Base-by-base conservation (phyloP, 192 early-diverging fungal species). In the Linnemannia zychae region DNA sequence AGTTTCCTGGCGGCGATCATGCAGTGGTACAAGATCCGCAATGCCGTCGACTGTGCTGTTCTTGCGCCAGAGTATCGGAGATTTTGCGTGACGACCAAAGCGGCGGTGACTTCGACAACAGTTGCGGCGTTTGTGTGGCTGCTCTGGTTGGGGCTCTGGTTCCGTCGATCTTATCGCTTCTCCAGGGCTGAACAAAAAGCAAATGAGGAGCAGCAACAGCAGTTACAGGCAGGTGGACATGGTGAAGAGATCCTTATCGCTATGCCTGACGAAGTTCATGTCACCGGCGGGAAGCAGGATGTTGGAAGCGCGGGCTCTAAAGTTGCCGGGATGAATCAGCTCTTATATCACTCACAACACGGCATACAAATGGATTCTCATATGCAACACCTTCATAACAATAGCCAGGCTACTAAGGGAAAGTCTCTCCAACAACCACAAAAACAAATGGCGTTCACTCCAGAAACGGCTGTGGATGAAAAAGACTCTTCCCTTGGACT, bases 11-110 rank as follows among this genome's bases (percentile, higher is more conserved):
- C 75, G 0, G 65, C 75, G 1, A 24, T 40, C 1, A 16, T 73
- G 65, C 71, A 83, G 24, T 40, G 69, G 24, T 60, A 53, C 22
- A 83, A 83, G 46, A 67, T 83, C 33, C 37, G 71, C 34, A 73
- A 67, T 60, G 33, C 37, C 13, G 0, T n/a, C 22, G n/a, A 63
- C 13, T 83, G 81, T 49, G 20, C 16, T 33, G 46, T 22, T 0
- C 22, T 77, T 2, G 46, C 70, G 16, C 31, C 31, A 1, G 9
- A 33, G 4, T 74, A 53, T 40, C 81, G 33, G 11, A 47, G 31
- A 2, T 73, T 77, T 31, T 83, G 81, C 47, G 22, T 6, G 9
- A 74, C 81, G 24, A 65, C 81, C 20, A 83, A 74, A 48, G 76
- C 70, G 0, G 81, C 81, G 1, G 60, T 77, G 17, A 34, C 11